A percentile compares a stretch with the other conserved stretches of the same genome.
Evolutionary conservation across 768 basidiomycete species (phyloP).

Genomic region (Amanita pseudoporphyria): DNA sequence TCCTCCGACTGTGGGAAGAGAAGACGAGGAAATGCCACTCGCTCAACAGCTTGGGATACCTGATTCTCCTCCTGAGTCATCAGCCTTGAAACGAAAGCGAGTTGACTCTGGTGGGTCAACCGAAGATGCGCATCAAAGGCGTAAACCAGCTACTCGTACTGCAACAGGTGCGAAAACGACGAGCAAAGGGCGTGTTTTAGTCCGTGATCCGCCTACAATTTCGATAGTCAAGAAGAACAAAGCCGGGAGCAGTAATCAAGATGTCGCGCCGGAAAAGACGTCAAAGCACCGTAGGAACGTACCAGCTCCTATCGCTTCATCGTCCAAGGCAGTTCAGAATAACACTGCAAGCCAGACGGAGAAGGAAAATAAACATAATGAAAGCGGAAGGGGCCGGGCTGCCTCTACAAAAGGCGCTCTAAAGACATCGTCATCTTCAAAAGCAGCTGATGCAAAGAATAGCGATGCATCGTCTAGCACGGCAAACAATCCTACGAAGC

Average conservation of each 20-base stretch:
- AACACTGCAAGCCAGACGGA: neutral
- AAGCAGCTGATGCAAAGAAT: neutral
- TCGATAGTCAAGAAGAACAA: conserved; percentile 26
- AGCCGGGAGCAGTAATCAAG: conserved; percentile 18
- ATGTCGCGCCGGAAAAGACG: neutral
- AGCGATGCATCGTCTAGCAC: neutral
- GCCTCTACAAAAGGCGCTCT: neutral
- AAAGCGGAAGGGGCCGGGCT: neutral
- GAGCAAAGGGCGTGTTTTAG: conserved; percentile 18
- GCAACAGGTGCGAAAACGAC: conserved; percentile 7
- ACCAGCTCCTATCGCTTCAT: neutral
- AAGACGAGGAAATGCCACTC: conserved; percentile 3
- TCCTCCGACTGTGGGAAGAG: neutral
- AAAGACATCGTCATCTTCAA: neutral
- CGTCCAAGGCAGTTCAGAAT: neutral
- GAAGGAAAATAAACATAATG: neutral
- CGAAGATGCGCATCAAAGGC: neutral
- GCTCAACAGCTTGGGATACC: conserved; percentile 7
- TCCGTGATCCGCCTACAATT: conserved; percentile 20
- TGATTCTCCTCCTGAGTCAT: conserved; percentile 4
- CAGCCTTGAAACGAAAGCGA: conserved; percentile 4
- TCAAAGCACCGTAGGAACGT: neutral
- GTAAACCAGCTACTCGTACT: neutral
- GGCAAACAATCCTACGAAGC: neutral
- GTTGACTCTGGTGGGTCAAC: conserved; percentile 4